Base-by-base conservation (phyloP, 2,329 filamentous ascomycete species). In the Fusarium concolor region DNA sequence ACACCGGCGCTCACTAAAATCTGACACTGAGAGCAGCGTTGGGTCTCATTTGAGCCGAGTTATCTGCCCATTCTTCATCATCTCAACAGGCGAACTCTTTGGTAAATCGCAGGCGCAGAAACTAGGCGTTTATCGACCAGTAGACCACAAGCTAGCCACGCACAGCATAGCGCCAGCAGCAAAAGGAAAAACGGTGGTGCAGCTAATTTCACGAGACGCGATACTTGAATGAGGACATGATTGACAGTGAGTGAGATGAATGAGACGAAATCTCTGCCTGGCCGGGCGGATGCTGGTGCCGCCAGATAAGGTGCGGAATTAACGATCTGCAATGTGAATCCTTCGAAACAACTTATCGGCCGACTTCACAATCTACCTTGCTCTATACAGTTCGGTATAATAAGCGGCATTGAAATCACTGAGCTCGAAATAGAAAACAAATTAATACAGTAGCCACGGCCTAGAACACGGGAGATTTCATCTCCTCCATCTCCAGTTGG, bases 1-100 rank as follows among this genome's bases (percentile, higher is more conserved):
- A 42, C 26, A 18, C 41, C 18, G 46, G 28, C 26, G 28, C 29
- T 41, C 43, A 35, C 65, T 65, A 68, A 68, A 68, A 57, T 64
- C 61, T 68, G 55, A 66, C 65, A 50, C 17, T 56, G 46, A 37
- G 37, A 61, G 22, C 26, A 38, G 51, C 29, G 42, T 38, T 24
- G 46, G 44, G 41, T 9, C 41, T 37, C 38, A 65, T 37, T 65
- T 56, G 35, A 56, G 31, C 54, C 54, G 42, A 49, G 47, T 46
- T 24, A 47, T 63, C 51, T 35, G 18, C 31, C 24, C 17, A 43
- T 46, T 45, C 38, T 38, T 24, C 12, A 24, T 12, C 17, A 14
- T 17, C 41, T 33, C n/a, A 11, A 22, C 5, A 20, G 22, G 54
- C 29, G 17, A 3, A 29, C 20, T 20, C 18, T 38, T 52, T 35